Evolutionary conservation across 2,329 filamentous ascomycete genomes (phyloP), one percentile per base, ranked within the genome.

Genomic region (Phaeosphaeria sp.): DNA sequence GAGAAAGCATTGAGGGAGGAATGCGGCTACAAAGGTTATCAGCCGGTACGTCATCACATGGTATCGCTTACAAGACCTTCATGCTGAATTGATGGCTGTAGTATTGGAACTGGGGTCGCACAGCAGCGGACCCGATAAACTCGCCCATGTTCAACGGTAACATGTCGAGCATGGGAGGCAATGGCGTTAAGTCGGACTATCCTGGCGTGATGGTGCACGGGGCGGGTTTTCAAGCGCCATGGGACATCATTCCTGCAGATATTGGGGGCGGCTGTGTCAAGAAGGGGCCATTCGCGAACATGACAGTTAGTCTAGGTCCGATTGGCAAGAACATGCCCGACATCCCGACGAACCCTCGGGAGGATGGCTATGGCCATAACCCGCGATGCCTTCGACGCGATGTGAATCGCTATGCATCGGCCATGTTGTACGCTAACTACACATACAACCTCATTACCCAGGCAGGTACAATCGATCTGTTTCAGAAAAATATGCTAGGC

Each of bases 131-230:
- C 49, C 72, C 72, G 1, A 50, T 58, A 60, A 78, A 78, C 54
- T 84, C 83, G 0, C 81, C 83, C 17, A 68, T 87, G 50, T 86
- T 87, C 59, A 83, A 85, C 60, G 85, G 85, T 47, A 82, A 80
- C 58, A 79, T 77, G 22, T 82, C 79, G 52, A 76, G 79, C 47
- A 67, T 76, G 64, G 67, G 79, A 30, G 81, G 83, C 21, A 81
- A 85, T 56, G 83, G 83, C 22, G 71, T 54, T 51, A 65, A 60
- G 6, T 36, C 59, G 3, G 63, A 60, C 30, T 36, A 36, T 15
- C 30, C 30, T 36, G 30, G 30, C 6, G 30, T 36, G 11, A 36
- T 36, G 30, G 30, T 36, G 7, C 30, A 36, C 13, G 30, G 30
- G 13, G 30, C 30, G 7, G 30, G 30, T 7, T 36, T 36, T 13